phyloP scores from a whole-genome alignment of 257 asterid genomes.

The Parsonsia alboflavescens region DNA sequence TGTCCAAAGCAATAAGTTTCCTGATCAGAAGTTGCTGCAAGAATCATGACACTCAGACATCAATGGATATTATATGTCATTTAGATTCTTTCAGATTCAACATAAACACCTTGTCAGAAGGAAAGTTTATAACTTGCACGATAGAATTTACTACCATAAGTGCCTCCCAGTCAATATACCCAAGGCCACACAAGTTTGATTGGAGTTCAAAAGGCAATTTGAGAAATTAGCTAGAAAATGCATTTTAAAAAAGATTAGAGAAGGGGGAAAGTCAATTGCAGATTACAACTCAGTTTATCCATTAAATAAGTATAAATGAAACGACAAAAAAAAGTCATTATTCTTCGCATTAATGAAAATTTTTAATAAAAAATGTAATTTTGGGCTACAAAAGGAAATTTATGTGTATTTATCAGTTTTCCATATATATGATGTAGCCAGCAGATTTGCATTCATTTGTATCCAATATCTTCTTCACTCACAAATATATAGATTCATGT shows the following conservation, averaged over 20 bases:
- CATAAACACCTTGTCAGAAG: not conserved
- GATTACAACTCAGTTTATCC: not conserved
- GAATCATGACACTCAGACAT: conserved; percentile 4
- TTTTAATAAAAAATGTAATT: not conserved
- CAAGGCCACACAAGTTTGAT: not conserved
- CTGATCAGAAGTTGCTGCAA: not conserved
- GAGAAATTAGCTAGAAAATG: not conserved
- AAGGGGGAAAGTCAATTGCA: not conserved
- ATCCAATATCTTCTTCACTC: not conserved
- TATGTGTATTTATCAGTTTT: not conserved
- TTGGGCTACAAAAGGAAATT: not conserved
- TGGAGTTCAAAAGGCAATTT: not conserved
- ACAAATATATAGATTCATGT: not conserved
- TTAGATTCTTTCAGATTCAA: not conserved
- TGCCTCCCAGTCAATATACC: not conserved
- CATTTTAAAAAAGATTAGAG: too few species aligned
- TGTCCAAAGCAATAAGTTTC: not conserved
- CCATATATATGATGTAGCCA: not conserved
- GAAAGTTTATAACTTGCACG: not conserved
- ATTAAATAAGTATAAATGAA: not conserved
- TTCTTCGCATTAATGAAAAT: not conserved
- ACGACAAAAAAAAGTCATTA: not conserved
- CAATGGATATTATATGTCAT: not conserved
- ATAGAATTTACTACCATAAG: not conserved
- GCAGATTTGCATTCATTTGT: not conserved